Percentiles rank a stretch among this genome's conserved stretches.
Conservation (phyloP, 2,329 filamentous ascomycete genomes). For the Aspergillus tubingensis region DNA sequence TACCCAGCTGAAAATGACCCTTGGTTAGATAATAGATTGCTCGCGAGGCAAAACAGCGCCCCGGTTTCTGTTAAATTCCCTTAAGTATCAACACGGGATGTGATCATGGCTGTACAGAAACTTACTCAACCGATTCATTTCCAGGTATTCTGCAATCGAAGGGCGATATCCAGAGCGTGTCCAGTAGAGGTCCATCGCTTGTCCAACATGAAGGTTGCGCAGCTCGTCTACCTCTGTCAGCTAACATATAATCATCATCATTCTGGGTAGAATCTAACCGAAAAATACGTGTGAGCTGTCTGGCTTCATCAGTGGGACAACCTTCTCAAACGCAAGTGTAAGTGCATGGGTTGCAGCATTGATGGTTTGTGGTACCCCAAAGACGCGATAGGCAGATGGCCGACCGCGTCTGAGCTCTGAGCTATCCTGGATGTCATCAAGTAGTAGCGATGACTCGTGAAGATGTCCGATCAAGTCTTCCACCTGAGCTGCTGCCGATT, state of each 20-base stretch:
- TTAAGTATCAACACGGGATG: not conserved
- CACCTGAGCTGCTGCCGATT: not conserved
- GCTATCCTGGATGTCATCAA: slow-evolving; percentile 14
- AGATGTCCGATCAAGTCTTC: not conserved
- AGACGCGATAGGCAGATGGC: slow-evolving; percentile 6
- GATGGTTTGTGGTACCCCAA: slow-evolving; percentile 4
- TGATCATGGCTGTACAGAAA: fast-evolving
- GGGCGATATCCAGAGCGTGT: not conserved
- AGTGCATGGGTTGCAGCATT: slow-evolving; percentile 11
- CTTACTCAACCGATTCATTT: not conserved
- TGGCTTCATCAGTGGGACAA: not conserved
- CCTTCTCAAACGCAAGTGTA: not conserved
- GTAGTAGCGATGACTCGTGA: not conserved
- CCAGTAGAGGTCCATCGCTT: not conserved
- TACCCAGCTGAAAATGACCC: not conserved
- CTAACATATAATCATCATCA: not conserved
- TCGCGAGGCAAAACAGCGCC: not conserved
- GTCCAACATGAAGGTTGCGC: not conserved
- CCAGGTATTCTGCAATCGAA: not conserved
- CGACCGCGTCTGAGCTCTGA: slow-evolving; percentile 5
- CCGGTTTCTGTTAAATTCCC: not conserved
- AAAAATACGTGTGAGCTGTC: not conserved
- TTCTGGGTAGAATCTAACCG: not conserved
- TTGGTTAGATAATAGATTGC: not conserved
- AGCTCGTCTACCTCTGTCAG: not conserved